These are phyloP conservation scores for Globisporangium sylvaticum DNA, from an alignment of 352 stramenopile species.

Conservation along the genomic window DNA sequence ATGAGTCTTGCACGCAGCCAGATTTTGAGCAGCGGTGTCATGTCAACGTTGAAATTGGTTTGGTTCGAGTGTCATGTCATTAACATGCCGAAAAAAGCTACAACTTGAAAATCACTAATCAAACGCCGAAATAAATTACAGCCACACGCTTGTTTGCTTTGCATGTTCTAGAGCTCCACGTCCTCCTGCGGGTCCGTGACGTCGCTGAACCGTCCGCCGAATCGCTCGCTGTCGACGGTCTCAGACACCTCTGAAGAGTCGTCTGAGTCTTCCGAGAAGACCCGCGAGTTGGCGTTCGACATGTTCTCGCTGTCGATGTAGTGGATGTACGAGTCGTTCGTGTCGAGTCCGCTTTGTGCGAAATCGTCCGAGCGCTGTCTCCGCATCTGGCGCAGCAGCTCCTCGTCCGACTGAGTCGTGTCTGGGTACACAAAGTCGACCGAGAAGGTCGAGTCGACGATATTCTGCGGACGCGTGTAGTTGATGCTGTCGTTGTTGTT, in stretches of 20 bases:
- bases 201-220: slow-evolving; percentile 7
- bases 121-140: background rate
- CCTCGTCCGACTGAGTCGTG: background rate
- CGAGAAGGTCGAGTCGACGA: slow-evolving; percentile 28
- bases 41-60: background rate
- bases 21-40: background rate
- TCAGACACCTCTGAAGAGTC: slow-evolving; percentile 4
- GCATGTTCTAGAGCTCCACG: slow-evolving; percentile 7
- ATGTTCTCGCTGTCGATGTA: slow-evolving; percentile 8
- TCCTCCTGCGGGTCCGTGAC: background rate
- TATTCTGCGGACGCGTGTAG: slow-evolving; percentile 10
- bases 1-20: slow-evolving; percentile 19
- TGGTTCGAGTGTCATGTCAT: background rate
- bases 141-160: background rate
- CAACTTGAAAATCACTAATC: background rate
- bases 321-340: slow-evolving; percentile 18
- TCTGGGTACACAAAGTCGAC: slow-evolving; percentile 37
- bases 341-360: background rate
- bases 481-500: background rate
- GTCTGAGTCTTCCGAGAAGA: slow-evolving; percentile 9
- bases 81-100: background rate
- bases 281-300: background rate
- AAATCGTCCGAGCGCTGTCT: background rate
- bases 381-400: background rate
- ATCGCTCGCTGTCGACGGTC: background rate